A percentile compares a stretch with the other conserved stretches of the same genome.
Evolutionary conservation across 2,329 filamentous ascomycete genomes (phyloP).

Genomic region (Coniochaeta hoffmannii): DNA sequence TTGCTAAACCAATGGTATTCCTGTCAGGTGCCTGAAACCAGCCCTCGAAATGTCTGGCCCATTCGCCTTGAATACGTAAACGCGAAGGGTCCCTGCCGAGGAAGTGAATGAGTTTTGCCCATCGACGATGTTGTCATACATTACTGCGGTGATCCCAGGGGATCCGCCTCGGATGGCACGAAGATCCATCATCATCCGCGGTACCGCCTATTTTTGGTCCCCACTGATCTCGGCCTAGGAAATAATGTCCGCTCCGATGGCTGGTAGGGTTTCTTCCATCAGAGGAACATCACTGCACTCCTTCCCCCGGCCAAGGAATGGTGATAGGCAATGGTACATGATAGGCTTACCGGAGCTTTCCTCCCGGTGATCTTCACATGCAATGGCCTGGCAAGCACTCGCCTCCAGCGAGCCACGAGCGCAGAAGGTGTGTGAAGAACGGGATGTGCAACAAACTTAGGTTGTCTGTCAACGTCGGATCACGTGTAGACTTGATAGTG

Average conservation of each 20-base stretch:
- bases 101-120: too few relatives aligned
- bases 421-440: too few relatives aligned
- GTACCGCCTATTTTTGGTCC: background rate
- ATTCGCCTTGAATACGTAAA: background rate
- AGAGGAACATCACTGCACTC: too few relatives aligned
- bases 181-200: background rate
- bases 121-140: background rate
- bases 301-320: background rate
- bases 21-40: background rate
- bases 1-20: background rate
- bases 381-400: too few relatives aligned
- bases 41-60: too few relatives aligned
- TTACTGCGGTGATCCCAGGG: background rate
- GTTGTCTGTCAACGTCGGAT: too few relatives aligned
- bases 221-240: background rate
- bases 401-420: too few relatives aligned
- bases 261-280: too few relatives aligned
- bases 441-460: too few relatives aligned
- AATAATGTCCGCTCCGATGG: too few relatives aligned
- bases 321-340: background rate
- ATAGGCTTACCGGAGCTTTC: background rate
- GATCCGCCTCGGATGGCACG: background rate
- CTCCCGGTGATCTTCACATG: background rate
- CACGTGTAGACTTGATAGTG: too few relatives aligned
- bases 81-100: too few relatives aligned